Conservation (phyloP, 805 yeast species). For the Ogataea nonfermentans region DNA sequence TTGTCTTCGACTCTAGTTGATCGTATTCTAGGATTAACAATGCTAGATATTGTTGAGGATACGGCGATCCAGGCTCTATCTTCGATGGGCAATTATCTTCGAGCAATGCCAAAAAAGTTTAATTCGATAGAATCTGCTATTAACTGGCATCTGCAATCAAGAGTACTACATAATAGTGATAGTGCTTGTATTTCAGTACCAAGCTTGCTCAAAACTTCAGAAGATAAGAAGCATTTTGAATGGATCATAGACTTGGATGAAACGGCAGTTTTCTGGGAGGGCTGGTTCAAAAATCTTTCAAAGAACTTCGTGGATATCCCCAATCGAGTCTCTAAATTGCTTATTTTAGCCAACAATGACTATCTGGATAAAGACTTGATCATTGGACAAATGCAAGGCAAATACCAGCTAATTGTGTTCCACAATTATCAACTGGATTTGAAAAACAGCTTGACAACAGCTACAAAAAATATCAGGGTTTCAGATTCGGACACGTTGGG, state of each 20-base stretch:
- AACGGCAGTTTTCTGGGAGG: conserved; percentile 71
- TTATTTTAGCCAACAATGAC: conserved; percentile 86
- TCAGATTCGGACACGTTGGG: conserved; percentile 57
- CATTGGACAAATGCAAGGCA: conserved; percentile 98
- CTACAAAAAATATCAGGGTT: conserved; percentile 20
- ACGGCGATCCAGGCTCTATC: conserved; percentile 71
- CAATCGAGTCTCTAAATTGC: conserved; percentile 54
- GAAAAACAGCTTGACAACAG: conserved; percentile 25
- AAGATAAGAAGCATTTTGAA: conserved; percentile 17
- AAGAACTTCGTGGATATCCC: conserved; percentile 39
- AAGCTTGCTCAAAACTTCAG: conserved; percentile 42
- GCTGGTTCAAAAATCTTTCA: conserved; percentile 80
- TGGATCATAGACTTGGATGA: conserved; percentile 67
- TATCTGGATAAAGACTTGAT: conserved; percentile 80
- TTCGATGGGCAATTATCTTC: conserved; percentile 66
- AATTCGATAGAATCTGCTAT: conserved; percentile 55
- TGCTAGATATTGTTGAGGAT: conserved; percentile 93
- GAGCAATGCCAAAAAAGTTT: conserved; percentile 63
- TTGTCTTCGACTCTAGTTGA: conserved; percentile 15
- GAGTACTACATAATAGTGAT: conserved; percentile 49
- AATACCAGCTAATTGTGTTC: conserved; percentile 83
- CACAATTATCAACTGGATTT: conserved; percentile 31
- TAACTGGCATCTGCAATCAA: conserved; percentile 73
- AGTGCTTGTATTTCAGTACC: conserved; percentile 84
- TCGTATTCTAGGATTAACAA: conserved; percentile 61